These are phyloP conservation scores for Dactylorhiza incarnata DNA, from an alignment of 106 monocot genomes.

Conservation along the genomic window DNA sequence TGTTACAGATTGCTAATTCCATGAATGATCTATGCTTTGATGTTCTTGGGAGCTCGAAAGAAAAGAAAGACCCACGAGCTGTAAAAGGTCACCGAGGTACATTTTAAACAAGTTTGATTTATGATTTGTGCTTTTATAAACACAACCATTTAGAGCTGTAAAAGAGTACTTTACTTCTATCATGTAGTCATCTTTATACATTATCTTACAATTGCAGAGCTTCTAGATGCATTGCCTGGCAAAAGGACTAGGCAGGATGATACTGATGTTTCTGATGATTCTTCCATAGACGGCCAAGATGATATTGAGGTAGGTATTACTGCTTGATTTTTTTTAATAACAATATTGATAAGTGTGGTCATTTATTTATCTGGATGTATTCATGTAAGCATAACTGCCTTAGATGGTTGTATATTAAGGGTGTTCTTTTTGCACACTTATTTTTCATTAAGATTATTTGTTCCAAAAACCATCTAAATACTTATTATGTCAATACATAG, in stretches of 20 bases:
- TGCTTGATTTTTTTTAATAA: neutral
- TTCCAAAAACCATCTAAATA: neutral
- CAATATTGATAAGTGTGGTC: neutral
- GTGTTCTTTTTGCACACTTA: neutral
- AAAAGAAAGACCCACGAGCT: conserved; percentile 67
- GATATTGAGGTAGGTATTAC: conserved; percentile 25
- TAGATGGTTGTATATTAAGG: neutral
- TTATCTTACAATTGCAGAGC: conserved; percentile 26
- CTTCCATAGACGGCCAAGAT: conserved; percentile 44
- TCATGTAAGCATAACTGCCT: neutral
- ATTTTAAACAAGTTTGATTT: neutral
- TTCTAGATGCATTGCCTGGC: conserved; percentile 65
- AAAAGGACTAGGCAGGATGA: conserved; percentile 63
- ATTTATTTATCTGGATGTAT: conserved; percentile 1
- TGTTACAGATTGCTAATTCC: conserved; percentile 70
- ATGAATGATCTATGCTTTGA: conserved; percentile 95
- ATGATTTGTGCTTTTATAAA: neutral
- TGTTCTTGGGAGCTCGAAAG: conserved; percentile 76
- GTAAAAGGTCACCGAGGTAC: conserved; percentile 89
- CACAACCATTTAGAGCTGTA: neutral
- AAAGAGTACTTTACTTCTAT: too few relatives aligned
- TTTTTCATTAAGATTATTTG: neutral
- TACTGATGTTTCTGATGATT: conserved; percentile 42
- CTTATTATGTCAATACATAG: neutral
- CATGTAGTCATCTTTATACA: neutral